Evolutionary conservation across 2,329 filamentous ascomycete species (phyloP), one percentile per base, ranked within the genome.

Genomic region (Epichloe brachyelytri): DNA sequence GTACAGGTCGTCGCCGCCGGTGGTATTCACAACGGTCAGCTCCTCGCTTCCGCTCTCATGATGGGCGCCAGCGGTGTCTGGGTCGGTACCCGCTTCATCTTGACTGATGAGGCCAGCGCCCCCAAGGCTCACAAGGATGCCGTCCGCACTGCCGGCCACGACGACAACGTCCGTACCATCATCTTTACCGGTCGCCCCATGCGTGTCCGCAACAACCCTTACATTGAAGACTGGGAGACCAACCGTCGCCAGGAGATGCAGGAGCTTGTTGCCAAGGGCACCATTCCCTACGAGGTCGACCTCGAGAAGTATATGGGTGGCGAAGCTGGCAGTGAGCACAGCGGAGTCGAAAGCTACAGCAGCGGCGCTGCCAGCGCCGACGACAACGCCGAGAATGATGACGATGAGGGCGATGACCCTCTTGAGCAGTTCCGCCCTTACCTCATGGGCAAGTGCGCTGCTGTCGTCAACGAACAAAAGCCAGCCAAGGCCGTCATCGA

Each of bases 161-260:
- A 97, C 71, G 93, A 98, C 72, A 98, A 95, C 64, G 75, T 97
- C 67, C 86, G 88, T 66, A 98, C 93, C 47, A 88, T 97, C 69
- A 98, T 98, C 74, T 98, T 97, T 79, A 98, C 93, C 52, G 93
- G 93, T 51, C 87, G 93, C 53, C 93, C 93, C 37, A 77, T 98
- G 65, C 88, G 93, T 59, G 93, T 98, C 53, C 85, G 90, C 67
- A 93, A 80, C 66, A 98, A 97, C 75, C 70, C 85, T 6, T 98
- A 98, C 71, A 97, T 98, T 64, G 69, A 81, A 65, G 87, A 95
- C 77, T 98, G 93, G 93, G 91, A 98, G 74, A 84, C 85, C 62
- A 93, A 97, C 76, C 86, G 93, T 60, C 75, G 78, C 59, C 73
- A 79, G 39, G 93, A 98, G 77, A 95, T 98, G 70, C 94, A 90